Evolutionary conservation across 352 stramenopile species (phyloP), one percentile per base, ranked within the genome.

Genomic region (Poterioochromonas sp.): DNA sequence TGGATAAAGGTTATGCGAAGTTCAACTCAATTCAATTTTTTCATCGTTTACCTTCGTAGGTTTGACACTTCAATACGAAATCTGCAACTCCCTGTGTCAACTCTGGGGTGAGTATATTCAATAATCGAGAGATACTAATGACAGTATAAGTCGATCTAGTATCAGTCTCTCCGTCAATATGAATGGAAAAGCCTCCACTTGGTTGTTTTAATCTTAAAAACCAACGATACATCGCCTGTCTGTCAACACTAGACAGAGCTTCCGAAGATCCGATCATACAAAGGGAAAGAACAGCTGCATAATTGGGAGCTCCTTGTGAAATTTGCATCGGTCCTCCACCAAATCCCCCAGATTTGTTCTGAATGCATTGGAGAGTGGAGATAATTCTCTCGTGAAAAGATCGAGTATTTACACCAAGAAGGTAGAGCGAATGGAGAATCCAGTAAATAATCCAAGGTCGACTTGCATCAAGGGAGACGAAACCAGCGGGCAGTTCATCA

Each of bases 361-460:
- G 74, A 65, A 60, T 80, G 34, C 1, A 62, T 20, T 76, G 89
- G 32, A 80, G 64, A 39, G 62, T 71, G 12, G 1, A 12, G n/a
- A 80, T 47, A 0, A 82, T 58, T 12, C 60, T 39, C 2, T 44
- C 41, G 20, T 79, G 53, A 34, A 83, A 76, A 15, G 64, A 43
- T 39, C 83, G 77, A 39, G 47, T 22, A 44, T 51, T 11, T 34
- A 40, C 51, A 29, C 49, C 90, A 62, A 99, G 84, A 29, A 99
- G 86, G 83, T 98, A 93, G 47, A 97, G 85, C 15, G 86, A 87
- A 77, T 99, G 93, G 29, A 98, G 82, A 79, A 96, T 96, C 94
- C 94, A 98, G 83, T 99, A 99, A 29, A 93, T 83, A 76, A 99
- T 96, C 95, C 95, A 99, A 12, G 95, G 92, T 26, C 93, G 91